phyloP scores from a whole-genome alignment of 768 basidiomycete genomes.

The Leccinellum luteum region DNA sequence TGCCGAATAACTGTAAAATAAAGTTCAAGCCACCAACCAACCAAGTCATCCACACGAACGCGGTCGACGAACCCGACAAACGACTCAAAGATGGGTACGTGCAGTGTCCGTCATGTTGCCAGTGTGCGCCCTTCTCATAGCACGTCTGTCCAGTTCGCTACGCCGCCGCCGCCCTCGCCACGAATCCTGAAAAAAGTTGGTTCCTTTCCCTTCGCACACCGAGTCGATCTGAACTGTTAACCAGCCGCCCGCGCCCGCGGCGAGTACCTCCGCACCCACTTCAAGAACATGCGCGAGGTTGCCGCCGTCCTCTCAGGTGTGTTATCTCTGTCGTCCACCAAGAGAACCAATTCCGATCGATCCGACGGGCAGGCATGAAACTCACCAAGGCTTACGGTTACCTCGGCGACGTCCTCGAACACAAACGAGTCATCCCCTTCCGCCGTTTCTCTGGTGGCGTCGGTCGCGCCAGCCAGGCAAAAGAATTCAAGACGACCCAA shows the following conservation, averaged over 20 bases:
- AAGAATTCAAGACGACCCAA: slow-evolving; percentile 95
- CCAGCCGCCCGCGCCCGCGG: slow-evolving; percentile 89
- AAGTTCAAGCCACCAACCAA: slow-evolving; percentile 32
- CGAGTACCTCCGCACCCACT: slow-evolving; percentile 98
- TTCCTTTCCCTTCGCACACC: slow-evolving; percentile 14
- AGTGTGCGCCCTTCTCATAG: slow-evolving; percentile 17
- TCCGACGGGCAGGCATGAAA: slow-evolving; percentile 66
- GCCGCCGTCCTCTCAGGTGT: slow-evolving; percentile 89
- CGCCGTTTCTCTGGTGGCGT: slow-evolving; percentile 93
- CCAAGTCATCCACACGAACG: slow-evolving; percentile 28
- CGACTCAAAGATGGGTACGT: slow-evolving; percentile 63
- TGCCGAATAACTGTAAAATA: slow-evolving; percentile 29
- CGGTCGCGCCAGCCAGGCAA: slow-evolving; percentile 91
- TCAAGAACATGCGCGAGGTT: slow-evolving; percentile 99
- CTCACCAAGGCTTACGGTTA: slow-evolving; percentile 94
- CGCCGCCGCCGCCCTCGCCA: slow-evolving; percentile 80
- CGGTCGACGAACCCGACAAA: slow-evolving; percentile 42
- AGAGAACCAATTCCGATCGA: slow-evolving; percentile 5
- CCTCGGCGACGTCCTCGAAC: slow-evolving; percentile 90
- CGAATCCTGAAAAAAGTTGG: slow-evolving; percentile 95
- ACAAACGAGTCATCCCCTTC: slow-evolving; percentile 97
- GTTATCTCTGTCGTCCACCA: slow-evolving; percentile 23
- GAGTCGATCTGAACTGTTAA: slow-evolving; percentile 14
- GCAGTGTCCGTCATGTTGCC: slow-evolving; percentile 19
- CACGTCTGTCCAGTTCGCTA: slow-evolving; percentile 69